Conservation (phyloP, 179 eudicot species). For the Beta lomatogona region DNA sequence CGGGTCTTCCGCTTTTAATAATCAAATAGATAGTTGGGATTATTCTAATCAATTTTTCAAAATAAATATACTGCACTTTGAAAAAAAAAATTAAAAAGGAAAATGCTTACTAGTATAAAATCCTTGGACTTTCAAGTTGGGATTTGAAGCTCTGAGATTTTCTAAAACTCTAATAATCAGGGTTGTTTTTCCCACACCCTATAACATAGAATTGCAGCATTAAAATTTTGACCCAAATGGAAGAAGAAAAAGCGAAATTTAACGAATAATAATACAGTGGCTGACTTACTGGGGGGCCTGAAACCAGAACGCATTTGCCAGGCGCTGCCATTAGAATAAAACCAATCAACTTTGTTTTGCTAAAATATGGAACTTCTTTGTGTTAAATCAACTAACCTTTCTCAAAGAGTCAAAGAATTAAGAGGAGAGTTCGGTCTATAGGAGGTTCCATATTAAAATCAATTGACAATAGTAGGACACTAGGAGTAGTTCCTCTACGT, state of each 20-base stretch:
- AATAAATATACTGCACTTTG: not conserved
- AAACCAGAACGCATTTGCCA: conserved; percentile 69
- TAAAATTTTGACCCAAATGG: not conserved
- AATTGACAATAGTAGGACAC: too few species aligned
- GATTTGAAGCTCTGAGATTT: conserved; percentile 56
- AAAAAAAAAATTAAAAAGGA: too few species aligned
- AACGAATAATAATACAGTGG: too few species aligned
- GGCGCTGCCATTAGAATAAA: conserved; percentile 10
- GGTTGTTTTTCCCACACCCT: conserved; percentile 92
- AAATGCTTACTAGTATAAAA: conserved; percentile 72
- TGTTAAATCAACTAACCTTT: too few species aligned
- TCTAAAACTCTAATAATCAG: conserved; percentile 59
- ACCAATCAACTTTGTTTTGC: too few species aligned
- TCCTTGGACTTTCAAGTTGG: conserved; percentile 70
- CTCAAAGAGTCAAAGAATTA: too few species aligned
- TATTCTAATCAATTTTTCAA: not conserved
- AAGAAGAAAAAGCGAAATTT: not conserved
- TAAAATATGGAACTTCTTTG: too few species aligned
- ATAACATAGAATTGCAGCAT: not conserved
- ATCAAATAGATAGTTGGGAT: too few species aligned
- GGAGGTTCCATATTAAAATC: too few species aligned
- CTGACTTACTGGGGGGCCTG: conserved; percentile 73
- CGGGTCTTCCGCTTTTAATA: too few species aligned
- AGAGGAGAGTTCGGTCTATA: too few species aligned
- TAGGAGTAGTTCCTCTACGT: too few species aligned